A percentile compares a stretch with the other conserved stretches of the same genome.
phyloP scores from a whole-genome alignment of 2,329 filamentous ascomycete species.

The Scedosporium aurantiacum region DNA sequence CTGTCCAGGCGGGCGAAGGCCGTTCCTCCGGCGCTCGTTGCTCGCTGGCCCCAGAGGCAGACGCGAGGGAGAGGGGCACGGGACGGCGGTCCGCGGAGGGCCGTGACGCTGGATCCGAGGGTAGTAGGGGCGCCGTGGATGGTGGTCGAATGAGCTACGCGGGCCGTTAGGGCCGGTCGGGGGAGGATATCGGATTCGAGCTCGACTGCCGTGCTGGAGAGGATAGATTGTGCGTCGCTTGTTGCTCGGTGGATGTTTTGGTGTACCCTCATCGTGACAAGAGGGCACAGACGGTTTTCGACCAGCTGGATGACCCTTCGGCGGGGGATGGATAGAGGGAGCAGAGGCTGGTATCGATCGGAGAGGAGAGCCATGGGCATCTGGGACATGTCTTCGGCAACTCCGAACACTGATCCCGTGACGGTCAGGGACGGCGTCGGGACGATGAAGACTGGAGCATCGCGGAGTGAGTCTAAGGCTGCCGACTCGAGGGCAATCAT shows the following conservation, averaged over 20 bases:
- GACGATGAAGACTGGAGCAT: conserved; percentile 8
- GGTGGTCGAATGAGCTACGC: conserved; percentile 20
- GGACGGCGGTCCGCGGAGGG: conserved; percentile 10
- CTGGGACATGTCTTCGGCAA: conserved; percentile 20
- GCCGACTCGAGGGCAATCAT: background rate
- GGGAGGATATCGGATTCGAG: conserved; percentile 28
- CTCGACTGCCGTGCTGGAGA: conserved; percentile 17
- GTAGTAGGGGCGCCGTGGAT: conserved; percentile 20
- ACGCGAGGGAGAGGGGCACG: conserved; percentile 9
- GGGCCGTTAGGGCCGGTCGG: conserved; percentile 22
- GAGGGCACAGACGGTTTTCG: conserved; percentile 25
- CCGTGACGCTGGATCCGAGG: conserved; percentile 24
- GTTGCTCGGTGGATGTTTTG: conserved; percentile 24
- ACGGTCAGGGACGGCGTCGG: conserved; percentile 25
- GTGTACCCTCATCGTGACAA: conserved; percentile 24
- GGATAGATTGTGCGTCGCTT: background rate
- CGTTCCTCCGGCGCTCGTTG: conserved; percentile 19
- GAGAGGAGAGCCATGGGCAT: conserved; percentile 21
- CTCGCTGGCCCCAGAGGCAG: background rate
- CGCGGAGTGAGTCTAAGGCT: conserved; percentile 8
- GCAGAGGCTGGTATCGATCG: conserved; percentile 27
- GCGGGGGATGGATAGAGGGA: conserved; percentile 23
- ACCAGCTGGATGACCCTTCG: conserved; percentile 25
- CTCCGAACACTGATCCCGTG: conserved; percentile 28
- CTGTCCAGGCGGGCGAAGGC: conserved; percentile 29